phyloP scores from a whole-genome alignment of 148 eudicot genomes.

The Persicaria tinctoria region DNA sequence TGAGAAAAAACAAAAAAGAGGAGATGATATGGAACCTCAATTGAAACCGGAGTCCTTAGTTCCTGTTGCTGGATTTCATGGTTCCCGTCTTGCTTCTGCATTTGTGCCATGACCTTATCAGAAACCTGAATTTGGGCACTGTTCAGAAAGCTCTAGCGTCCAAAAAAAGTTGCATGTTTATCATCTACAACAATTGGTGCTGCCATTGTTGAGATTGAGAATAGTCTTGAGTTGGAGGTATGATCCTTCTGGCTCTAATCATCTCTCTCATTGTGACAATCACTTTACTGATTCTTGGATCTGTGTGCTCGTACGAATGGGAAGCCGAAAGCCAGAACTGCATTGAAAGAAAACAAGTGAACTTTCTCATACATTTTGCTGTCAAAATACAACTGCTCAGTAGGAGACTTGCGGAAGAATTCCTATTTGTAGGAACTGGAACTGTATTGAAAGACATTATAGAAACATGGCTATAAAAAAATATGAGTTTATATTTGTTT shows the following conservation, averaged over 20 bases:
- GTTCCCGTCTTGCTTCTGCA: slow-evolving; percentile 92
- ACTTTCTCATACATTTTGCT: too few species aligned
- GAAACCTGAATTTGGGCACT: slow-evolving; percentile 16
- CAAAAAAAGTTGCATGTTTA: slow-evolving; percentile 45
- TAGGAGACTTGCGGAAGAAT: too few species aligned
- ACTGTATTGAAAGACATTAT: too few species aligned
- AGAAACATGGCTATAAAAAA: too few species aligned
- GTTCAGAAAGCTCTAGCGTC: slow-evolving; percentile 15
- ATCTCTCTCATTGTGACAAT: not conserved
- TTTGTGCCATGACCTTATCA: slow-evolving; percentile 68
- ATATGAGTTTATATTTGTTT: too few species aligned
- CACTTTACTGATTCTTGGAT: not conserved
- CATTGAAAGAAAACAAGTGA: too few species aligned
- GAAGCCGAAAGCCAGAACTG: too few species aligned
- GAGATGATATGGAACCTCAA: slow-evolving; percentile 70
- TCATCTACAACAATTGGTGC: slow-evolving; percentile 68
- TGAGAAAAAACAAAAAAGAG: slow-evolving; percentile 61
- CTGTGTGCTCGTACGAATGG: not conserved
- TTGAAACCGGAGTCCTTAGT: slow-evolving; percentile 61
- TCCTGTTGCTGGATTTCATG: slow-evolving; percentile 75
- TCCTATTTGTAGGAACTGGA: too few species aligned
- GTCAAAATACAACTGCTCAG: too few species aligned
- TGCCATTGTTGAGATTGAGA: slow-evolving; percentile 88
- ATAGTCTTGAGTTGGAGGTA: slow-evolving; percentile 58
- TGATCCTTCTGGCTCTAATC: not conserved